Percentiles rank a stretch among this genome's conserved stretches.
These are phyloP conservation scores for Kappamyces sp. DNA, from an alignment of 192 early-diverging fungal species.

Conservation along the genomic window DNA sequence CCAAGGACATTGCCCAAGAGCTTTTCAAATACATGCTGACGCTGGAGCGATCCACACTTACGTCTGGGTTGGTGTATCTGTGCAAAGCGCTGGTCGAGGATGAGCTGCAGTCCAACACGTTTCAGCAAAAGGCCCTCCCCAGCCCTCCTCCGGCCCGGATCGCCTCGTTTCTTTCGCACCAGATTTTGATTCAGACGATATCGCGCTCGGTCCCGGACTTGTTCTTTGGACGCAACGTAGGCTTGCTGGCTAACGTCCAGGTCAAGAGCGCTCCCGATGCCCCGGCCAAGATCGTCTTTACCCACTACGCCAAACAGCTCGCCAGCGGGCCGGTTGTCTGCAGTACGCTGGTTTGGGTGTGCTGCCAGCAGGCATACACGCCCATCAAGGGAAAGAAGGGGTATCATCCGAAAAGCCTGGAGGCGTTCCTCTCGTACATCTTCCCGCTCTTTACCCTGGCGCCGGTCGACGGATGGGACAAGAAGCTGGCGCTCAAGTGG, in stretches of 20 bases:
- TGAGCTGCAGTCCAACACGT: background rate
- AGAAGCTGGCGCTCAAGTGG: too few relatives aligned
- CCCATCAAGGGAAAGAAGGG: slow-evolving; percentile 4
- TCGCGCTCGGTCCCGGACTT: slow-evolving; percentile 1
- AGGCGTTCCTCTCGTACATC: background rate
- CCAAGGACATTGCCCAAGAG: slow-evolving; percentile 1
- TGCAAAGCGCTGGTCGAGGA: slow-evolving; percentile 1
- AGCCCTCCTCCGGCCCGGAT: background rate
- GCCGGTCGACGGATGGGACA: too few relatives aligned
- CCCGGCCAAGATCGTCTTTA: too few relatives aligned
- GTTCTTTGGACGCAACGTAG: slow-evolving; percentile 9
- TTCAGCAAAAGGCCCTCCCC: background rate
- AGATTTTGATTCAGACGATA: slow-evolving; percentile 10
- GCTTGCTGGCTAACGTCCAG: background rate
- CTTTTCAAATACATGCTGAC: slow-evolving; percentile 12
- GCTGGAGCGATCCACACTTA: background rate
- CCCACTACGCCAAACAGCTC: too few relatives aligned
- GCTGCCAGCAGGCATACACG: slow-evolving; percentile 5
- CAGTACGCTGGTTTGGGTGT: slow-evolving; percentile 7
- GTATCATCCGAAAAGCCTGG: slow-evolving; percentile 10
- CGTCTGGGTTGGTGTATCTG: background rate
- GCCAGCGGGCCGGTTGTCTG: background rate
- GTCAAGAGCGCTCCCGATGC: background rate
- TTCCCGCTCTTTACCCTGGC: too few relatives aligned
- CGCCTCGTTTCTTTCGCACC: background rate